Percentiles rank a stretch among this genome's conserved stretches.
These are phyloP conservation scores for Pseudogymnoascus sp. DNA, from an alignment of 2,329 filamentous ascomycete genomes.

Conservation along the genomic window DNA sequence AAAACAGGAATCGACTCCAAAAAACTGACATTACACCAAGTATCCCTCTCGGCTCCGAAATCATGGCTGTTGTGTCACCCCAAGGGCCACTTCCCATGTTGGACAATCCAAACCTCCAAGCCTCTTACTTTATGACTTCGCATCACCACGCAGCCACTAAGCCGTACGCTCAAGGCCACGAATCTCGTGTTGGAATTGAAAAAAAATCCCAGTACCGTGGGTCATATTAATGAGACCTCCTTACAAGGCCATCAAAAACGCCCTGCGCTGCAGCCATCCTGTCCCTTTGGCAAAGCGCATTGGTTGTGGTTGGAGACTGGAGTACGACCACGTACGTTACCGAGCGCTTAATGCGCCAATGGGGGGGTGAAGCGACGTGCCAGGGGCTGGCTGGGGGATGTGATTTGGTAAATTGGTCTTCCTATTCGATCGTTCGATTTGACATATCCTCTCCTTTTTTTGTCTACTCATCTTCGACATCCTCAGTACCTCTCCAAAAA, in stretches of 20 bases:
- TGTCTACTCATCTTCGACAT: not conserved
- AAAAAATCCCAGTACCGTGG: not conserved
- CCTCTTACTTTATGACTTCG: not conserved
- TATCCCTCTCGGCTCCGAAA: not conserved
- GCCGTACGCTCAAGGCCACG: not conserved
- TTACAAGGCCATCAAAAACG: not conserved
- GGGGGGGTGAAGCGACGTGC: not conserved
- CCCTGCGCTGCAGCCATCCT: not conserved
- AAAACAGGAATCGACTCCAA: not conserved
- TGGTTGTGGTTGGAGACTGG: not conserved
- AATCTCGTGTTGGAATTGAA: not conserved
- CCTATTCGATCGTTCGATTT: not conserved
- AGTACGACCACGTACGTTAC: not conserved
- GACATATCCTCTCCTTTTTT: not conserved
- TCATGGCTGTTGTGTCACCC: not conserved
- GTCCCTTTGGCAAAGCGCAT: not conserved
- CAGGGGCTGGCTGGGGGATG: not conserved
- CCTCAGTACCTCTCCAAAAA: not conserved
- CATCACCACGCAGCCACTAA: not conserved
- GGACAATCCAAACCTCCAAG: not conserved
- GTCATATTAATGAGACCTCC: not conserved
- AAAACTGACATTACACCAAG: not conserved
- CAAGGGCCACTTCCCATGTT: not conserved
- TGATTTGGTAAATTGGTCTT: not conserved
- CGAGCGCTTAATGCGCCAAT: slow-evolving; percentile 1